These are phyloP conservation scores for Penicillium expansum DNA, from an alignment of 2,329 filamentous ascomycete species.

Conservation along the genomic window DNA sequence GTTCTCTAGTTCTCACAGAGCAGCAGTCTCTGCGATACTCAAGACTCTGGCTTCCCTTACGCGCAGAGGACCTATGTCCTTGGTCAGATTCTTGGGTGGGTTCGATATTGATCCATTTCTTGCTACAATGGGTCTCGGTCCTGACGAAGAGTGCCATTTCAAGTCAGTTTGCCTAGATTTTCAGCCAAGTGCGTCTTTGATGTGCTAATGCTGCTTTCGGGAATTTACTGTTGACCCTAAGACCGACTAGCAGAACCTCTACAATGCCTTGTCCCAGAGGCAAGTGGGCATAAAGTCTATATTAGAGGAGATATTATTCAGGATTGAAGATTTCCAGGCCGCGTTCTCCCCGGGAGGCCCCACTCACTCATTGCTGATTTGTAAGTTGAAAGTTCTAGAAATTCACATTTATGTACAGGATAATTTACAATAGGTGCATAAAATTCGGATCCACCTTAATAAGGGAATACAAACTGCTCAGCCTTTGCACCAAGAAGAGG, in stretches of 20 bases:
- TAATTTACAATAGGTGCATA: background rate
- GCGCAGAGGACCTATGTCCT: conserved; percentile 1
- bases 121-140: background rate
- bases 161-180: background rate
- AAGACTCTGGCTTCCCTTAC: background rate
- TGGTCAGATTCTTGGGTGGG: background rate
- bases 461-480: conserved; percentile 12
- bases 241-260: background rate
- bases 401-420: background rate
- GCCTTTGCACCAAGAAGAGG: conserved; percentile 17
- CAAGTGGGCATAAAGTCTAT: too few relatives aligned
- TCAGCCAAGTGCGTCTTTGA: background rate
- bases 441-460: background rate
- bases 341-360: background rate
- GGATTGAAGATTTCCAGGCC: too few relatives aligned
- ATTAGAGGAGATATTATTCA: too few relatives aligned
- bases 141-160: background rate
- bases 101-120: background rate
- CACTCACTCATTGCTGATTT: background rate
- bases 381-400: background rate
- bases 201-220: background rate
- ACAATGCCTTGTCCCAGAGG: background rate
- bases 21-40: background rate
- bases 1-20: background rate
- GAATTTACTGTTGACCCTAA: conserved; percentile 3